Evolutionary conservation across 345 rosid genomes (phyloP).

Genomic region (Turnera subulata): DNA sequence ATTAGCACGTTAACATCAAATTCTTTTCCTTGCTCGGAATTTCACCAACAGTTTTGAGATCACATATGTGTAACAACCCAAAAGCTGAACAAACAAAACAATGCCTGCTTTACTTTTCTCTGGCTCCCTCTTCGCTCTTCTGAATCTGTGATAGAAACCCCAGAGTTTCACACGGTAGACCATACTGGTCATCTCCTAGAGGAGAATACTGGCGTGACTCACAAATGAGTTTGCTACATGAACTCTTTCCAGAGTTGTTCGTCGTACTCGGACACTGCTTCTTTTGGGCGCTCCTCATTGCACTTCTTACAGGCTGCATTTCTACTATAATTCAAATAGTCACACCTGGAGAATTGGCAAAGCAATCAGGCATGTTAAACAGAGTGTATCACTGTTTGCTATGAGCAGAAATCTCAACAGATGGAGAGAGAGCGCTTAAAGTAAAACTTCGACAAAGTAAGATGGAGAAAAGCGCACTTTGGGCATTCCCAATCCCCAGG

Average conservation of each 20-base stretch:
- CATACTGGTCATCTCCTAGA: no score
- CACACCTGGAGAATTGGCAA: conserved; percentile 49
- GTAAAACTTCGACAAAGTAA: not conserved
- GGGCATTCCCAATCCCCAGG: conserved; percentile 97
- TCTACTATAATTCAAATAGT: conserved; percentile 67
- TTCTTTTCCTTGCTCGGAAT: no score
- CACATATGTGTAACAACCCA: no score
- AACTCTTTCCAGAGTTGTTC: conserved; percentile 37
- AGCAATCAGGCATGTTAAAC: not conserved
- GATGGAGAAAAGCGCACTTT: conserved; percentile 45
- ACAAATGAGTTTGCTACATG: not conserved
- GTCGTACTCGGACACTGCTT: conserved; percentile 21
- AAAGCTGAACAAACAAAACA: no score
- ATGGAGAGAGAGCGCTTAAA: conserved; percentile 1
- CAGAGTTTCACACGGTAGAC: no score
- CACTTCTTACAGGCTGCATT: conserved; percentile 53
- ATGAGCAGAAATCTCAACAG: not conserved
- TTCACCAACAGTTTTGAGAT: no score
- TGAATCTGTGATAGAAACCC: no score
- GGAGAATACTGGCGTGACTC: no score
- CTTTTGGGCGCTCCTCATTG: conserved; percentile 8
- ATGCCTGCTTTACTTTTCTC: no score
- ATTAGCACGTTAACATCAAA: no score
- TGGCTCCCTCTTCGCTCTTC: no score
- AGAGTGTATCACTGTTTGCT: not conserved